phyloP scores from a whole-genome alignment of 371 early-diverging fungal species.

The Mortierella sp. region DNA sequence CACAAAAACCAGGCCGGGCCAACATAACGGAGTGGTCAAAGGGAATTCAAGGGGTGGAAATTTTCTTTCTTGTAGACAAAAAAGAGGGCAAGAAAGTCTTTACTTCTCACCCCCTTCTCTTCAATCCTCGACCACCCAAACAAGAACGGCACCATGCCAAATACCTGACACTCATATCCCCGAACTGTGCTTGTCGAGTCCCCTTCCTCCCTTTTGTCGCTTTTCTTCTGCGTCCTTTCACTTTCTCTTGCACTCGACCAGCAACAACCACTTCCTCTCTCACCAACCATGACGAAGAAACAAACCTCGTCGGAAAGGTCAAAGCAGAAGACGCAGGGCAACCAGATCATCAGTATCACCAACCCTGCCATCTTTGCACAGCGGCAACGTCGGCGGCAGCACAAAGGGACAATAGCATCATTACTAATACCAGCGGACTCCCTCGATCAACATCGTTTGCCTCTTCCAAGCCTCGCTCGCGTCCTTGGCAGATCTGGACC shows the following conservation, averaged over 20 bases:
- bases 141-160: neutral
- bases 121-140: neutral
- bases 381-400: neutral
- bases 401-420: too few relatives aligned
- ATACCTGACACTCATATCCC: neutral
- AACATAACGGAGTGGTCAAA: too few relatives aligned
- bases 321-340: neutral
- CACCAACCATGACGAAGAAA: neutral
- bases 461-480: neutral
- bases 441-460: neutral
- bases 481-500: conserved; percentile 14
- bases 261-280: neutral
- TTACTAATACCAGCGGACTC: neutral
- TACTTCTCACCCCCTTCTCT: neutral
- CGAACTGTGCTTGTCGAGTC: neutral
- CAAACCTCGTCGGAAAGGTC: conserved; percentile 3
- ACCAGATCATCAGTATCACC: neutral
- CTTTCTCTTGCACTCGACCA: neutral
- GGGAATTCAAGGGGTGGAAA: neutral
- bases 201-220: neutral
- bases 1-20: too few relatives aligned
- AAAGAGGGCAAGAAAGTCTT: neutral
- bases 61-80: neutral
- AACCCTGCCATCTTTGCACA: neutral
- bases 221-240: neutral